These are phyloP conservation scores for Inosperma sp. DNA, from an alignment of 768 basidiomycete genomes.

Conservation along the genomic window DNA sequence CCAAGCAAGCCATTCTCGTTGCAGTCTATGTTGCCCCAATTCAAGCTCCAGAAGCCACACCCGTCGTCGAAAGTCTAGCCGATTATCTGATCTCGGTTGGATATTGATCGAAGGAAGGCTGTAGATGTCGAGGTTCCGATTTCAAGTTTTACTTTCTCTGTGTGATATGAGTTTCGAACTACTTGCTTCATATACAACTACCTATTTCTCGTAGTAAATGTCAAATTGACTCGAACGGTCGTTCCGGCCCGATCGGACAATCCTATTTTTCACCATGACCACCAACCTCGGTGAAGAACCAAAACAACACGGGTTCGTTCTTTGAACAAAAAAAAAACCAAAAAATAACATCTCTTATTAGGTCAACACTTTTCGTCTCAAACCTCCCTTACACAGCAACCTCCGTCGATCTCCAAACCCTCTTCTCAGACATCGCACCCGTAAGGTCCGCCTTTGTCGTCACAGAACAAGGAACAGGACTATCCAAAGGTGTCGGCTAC, in stretches of 20 bases:
- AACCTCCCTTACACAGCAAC: slow-evolving; percentile 90
- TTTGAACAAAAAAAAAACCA: not conserved
- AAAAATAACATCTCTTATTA: slow-evolving; percentile 23
- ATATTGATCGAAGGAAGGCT: slow-evolving; percentile 39
- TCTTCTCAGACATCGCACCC: slow-evolving; percentile 94
- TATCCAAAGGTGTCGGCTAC: slow-evolving; percentile 95
- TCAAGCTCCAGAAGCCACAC: slow-evolving; percentile 62
- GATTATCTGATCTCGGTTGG: slow-evolving; percentile 66
- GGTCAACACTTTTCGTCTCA: slow-evolving; percentile 88
- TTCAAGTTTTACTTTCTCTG: not conserved
- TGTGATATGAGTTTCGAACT: not conserved
- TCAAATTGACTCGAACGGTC: not conserved
- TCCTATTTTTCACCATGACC: not conserved
- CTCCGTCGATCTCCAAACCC: slow-evolving; percentile 82
- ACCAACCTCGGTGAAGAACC: not conserved
- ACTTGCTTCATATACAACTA: too few species aligned
- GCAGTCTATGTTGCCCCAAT: slow-evolving; percentile 63
- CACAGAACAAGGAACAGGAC: slow-evolving; percentile 63
- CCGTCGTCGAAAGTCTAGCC: slow-evolving; percentile 62
- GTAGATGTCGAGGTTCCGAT: too few species aligned
- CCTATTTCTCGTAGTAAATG: too few species aligned
- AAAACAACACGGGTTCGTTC: not conserved
- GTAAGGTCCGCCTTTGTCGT: slow-evolving; percentile 94
- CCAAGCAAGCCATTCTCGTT: slow-evolving; percentile 80
- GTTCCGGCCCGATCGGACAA: not conserved